Evolutionary conservation across 164 flowering plant genomes (phyloP).

Genomic region (Macadamia integrifolia): DNA sequence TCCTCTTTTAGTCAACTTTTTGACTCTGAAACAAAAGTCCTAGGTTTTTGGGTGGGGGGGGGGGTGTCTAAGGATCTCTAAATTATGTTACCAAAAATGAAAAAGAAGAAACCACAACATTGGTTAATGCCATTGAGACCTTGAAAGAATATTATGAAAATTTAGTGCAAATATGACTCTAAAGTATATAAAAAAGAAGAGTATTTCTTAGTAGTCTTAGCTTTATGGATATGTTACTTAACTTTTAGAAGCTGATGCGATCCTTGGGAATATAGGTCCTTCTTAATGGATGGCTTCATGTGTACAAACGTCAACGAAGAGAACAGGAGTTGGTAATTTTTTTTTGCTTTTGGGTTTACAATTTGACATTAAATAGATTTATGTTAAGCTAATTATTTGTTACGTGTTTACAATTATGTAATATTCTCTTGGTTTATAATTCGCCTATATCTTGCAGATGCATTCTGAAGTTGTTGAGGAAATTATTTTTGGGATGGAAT

Average conservation of each 20-base stretch:
- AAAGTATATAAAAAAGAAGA: too few relatives aligned
- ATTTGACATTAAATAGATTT: not conserved
- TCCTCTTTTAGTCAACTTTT: too few relatives aligned
- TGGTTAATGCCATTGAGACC: too few relatives aligned
- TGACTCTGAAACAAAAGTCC: too few relatives aligned
- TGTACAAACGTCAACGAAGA: slow-evolving; percentile 70
- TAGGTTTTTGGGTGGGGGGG: too few relatives aligned
- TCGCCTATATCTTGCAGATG: slow-evolving; percentile 46
- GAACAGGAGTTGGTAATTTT: slow-evolving; percentile 77
- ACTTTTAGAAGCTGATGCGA: not conserved
- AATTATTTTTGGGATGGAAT: slow-evolving; percentile 90
- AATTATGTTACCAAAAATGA: too few relatives aligned
- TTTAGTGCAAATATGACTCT: too few relatives aligned
- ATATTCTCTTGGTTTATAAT: slow-evolving; percentile 1
- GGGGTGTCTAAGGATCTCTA: too few relatives aligned
- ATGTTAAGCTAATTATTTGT: not conserved
- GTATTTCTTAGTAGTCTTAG: too few relatives aligned
- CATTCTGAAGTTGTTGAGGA: slow-evolving; percentile 95
- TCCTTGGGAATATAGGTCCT: slow-evolving; percentile 46
- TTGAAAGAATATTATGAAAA: too few relatives aligned
- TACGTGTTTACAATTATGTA: not conserved
- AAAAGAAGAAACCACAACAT: too few relatives aligned
- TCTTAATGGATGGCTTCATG: slow-evolving; percentile 92
- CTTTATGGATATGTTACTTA: too few relatives aligned
- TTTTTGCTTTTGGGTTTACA: not conserved